Conservation (phyloP, 257 asterid species). For the Scutellaria barbata region DNA sequence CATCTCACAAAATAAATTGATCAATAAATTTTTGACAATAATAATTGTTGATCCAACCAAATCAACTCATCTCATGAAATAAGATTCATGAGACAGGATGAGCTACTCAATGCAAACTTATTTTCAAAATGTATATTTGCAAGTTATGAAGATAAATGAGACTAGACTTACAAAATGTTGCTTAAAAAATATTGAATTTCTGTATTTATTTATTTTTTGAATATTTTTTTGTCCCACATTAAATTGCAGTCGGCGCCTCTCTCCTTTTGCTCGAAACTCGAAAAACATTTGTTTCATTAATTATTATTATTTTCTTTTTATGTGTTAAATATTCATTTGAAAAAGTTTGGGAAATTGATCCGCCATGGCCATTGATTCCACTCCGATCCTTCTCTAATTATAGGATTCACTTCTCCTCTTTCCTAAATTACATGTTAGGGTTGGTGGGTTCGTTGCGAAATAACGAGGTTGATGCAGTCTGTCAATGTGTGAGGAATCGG, state of each 20-base stretch:
- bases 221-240: background rate
- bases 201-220: background rate
- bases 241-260: background rate
- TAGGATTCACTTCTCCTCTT: conserved; percentile 22
- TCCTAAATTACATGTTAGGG: background rate
- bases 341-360: conserved; percentile 24
- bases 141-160: too few species aligned
- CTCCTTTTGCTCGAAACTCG: background rate
- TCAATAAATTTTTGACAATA: too few species aligned
- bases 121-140: too few species aligned
- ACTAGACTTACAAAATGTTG: too few species aligned
- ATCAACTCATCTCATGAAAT: too few species aligned
- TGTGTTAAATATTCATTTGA: background rate
- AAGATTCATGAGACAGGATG: too few species aligned
- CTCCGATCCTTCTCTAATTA: conserved; percentile 8
- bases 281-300: background rate
- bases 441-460: conserved; percentile 18
- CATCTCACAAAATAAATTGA: too few species aligned
- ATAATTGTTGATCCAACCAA: too few species aligned
- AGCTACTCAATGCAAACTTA: background rate
- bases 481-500: conserved; percentile 41
- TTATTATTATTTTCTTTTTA: background rate
- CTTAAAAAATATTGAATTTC: background rate
- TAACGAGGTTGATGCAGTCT: background rate
- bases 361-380: conserved; percentile 24